Percentiles rank a stretch among this genome's conserved stretches.
Conservation (phyloP, 129 eudicot genomes). For the Tagetes erecta region DNA sequence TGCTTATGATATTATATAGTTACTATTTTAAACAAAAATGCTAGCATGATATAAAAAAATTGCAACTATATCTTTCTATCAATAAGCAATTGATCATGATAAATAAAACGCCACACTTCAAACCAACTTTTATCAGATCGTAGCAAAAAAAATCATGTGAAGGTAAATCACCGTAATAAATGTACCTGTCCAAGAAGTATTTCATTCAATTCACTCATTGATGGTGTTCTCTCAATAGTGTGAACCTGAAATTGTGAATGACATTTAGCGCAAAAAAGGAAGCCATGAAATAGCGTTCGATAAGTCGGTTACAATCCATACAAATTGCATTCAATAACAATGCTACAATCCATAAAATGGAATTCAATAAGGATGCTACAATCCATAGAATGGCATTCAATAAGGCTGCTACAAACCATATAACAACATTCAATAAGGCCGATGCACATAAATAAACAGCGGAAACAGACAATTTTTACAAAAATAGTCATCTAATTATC, state of each 20-base stretch:
- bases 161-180: conserved; percentile 27
- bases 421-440: conserved; percentile 12
- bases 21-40: neutral
- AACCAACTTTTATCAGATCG: conserved; percentile 13
- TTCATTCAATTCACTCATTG: conserved; percentile 98
- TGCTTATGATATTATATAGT: neutral
- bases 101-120: neutral
- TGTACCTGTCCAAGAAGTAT: conserved; percentile 95
- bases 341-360: neutral
- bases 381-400: conserved; percentile 25
- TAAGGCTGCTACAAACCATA: conserved; percentile 8
- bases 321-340: conserved; percentile 10
- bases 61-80: conserved; percentile 14
- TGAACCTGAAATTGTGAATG: conserved; percentile 65
- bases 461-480: neutral
- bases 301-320: too few species aligned
- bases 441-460: conserved; percentile 13
- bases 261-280: conserved; percentile 15
- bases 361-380: conserved; percentile 6
- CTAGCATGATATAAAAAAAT: neutral
- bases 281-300: conserved; percentile 26
- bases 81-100: neutral
- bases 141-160: conserved; percentile 15
- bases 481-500: conserved; percentile 11
- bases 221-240: conserved; percentile 89